A percentile compares a stretch with the other conserved stretches of the same genome.
Evolutionary conservation across 1,284 basidiomycete genomes (phyloP).

Genomic region (Trichosporon inkin): DNA sequence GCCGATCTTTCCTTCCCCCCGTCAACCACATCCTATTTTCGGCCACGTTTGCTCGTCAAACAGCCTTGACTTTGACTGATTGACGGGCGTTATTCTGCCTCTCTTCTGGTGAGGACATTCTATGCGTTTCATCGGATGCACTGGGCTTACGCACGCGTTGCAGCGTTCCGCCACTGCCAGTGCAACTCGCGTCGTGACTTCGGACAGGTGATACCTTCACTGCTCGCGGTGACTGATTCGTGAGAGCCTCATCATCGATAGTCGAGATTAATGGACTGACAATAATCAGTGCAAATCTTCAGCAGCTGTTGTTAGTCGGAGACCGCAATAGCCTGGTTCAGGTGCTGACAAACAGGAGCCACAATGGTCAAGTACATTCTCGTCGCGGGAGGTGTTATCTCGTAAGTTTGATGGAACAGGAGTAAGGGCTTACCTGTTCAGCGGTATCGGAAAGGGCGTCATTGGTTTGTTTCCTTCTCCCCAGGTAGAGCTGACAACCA

Average conservation of each 20-base stretch:
- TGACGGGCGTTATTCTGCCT: constrained; percentile 5
- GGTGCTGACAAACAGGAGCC: not conserved
- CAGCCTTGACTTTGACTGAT: constrained; percentile 4
- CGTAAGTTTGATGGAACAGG: constrained; percentile 31
- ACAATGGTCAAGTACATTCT: constrained; percentile 71
- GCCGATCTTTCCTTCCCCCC: constrained; percentile 6
- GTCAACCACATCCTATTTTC: constrained; percentile 7
- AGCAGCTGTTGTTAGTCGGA: too few relatives aligned
- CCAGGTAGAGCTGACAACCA: constrained; percentile 38
- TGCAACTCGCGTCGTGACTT: too few relatives aligned
- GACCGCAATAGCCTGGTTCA: too few relatives aligned
- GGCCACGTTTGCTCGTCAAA: not conserved
- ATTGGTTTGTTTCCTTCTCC: not conserved
- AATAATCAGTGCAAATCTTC: too few relatives aligned
- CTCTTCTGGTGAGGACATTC: constrained; percentile 1
- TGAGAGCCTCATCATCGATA: too few relatives aligned
- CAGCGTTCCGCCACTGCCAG: not conserved
- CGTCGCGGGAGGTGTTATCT: constrained; percentile 83
- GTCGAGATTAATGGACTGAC: too few relatives aligned
- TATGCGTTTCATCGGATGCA: not conserved
- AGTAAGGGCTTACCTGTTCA: not conserved
- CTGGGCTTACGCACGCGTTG: not conserved
- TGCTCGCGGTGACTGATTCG: too few relatives aligned
- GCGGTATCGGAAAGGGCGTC: not conserved
- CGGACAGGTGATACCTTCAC: too few relatives aligned